These are phyloP conservation scores for Russula sp. DNA, from an alignment of 768 basidiomycete species.

Conservation along the genomic window DNA sequence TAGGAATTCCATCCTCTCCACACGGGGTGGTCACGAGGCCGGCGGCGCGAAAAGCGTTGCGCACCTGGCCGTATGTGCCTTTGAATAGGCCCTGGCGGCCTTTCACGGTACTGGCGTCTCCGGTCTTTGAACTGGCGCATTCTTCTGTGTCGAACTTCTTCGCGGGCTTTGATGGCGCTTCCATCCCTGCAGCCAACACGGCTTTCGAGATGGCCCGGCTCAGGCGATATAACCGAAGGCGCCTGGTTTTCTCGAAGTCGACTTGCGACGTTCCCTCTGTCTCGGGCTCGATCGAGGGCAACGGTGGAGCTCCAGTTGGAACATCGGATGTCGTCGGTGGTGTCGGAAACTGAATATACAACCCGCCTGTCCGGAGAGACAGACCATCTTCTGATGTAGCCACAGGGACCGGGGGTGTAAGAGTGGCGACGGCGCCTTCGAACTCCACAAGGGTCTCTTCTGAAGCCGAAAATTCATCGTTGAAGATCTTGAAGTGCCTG, in stretches of 20 bases:
- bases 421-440: slow-evolving; percentile 5
- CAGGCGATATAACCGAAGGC: slow-evolving; percentile 22
- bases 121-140: not conserved
- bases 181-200: slow-evolving; percentile 31
- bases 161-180: slow-evolving; percentile 18
- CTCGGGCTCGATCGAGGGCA: slow-evolving; percentile 6
- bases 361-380: slow-evolving; percentile 28
- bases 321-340: slow-evolving; percentile 13
- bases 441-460: slow-evolving; percentile 28
- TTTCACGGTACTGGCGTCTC: slow-evolving; percentile 6
- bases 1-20: slow-evolving; percentile 27
- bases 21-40: slow-evolving; percentile 31
- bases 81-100: slow-evolving; percentile 26
- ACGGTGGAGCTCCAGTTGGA: slow-evolving; percentile 8
- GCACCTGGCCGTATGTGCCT: slow-evolving; percentile 32
- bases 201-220: slow-evolving; percentile 31
- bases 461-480: slow-evolving; percentile 23
- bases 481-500: slow-evolving; percentile 27
- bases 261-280: slow-evolving; percentile 2
- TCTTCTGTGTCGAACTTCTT: slow-evolving; percentile 24
- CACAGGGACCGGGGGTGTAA: not conserved
- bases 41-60: slow-evolving; percentile 28
- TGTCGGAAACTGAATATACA: slow-evolving; percentile 29
- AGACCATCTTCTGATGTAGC: slow-evolving; percentile 20
- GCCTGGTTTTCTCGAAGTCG: slow-evolving; percentile 24